Conservation (phyloP, 2,329 filamentous ascomycete species). For the Stagonosporopsis cucurbitacearum region DNA sequence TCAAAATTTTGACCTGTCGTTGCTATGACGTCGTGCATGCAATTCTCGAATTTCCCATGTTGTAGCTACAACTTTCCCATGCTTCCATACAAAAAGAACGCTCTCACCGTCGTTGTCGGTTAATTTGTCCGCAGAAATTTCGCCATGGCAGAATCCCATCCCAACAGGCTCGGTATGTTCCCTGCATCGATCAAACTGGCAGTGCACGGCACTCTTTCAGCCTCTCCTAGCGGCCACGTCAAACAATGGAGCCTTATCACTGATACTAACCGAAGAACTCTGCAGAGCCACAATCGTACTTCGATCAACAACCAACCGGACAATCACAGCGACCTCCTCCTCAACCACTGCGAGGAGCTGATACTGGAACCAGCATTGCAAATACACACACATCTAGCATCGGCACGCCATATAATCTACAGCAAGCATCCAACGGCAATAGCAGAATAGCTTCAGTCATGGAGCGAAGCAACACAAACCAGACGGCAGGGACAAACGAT, state of each 20-base stretch:
- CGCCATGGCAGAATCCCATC: slow-evolving; percentile 18
- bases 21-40: slow-evolving; percentile 31
- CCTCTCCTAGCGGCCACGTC: background rate
- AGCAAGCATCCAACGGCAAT: slow-evolving; percentile 14
- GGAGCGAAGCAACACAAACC: slow-evolving; percentile 24
- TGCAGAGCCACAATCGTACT: slow-evolving; percentile 12
- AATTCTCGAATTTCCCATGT: slow-evolving; percentile 31
- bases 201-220: background rate
- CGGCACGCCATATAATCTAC: slow-evolving; percentile 2
- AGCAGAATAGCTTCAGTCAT: slow-evolving; percentile 17
- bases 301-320: slow-evolving; percentile 8
- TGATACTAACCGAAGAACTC: slow-evolving; percentile 2
- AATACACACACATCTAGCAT: slow-evolving; percentile 21
- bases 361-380: slow-evolving; percentile 25
- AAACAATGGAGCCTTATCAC: slow-evolving; percentile 1
- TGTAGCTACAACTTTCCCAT: slow-evolving; percentile 4
- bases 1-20: slow-evolving; percentile 15
- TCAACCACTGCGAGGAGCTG: slow-evolving; percentile 3
- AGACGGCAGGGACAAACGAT: slow-evolving; percentile 17
- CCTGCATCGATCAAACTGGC: slow-evolving; percentile 3
- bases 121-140: slow-evolving; percentile 5
- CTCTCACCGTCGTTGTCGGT: background rate
- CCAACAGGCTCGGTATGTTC: slow-evolving; percentile 6
- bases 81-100: slow-evolving; percentile 1
- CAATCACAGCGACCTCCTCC: slow-evolving; percentile 7